phyloP scores from a whole-genome alignment of 164 flowering plant species.

The Platanus orientalis region DNA sequence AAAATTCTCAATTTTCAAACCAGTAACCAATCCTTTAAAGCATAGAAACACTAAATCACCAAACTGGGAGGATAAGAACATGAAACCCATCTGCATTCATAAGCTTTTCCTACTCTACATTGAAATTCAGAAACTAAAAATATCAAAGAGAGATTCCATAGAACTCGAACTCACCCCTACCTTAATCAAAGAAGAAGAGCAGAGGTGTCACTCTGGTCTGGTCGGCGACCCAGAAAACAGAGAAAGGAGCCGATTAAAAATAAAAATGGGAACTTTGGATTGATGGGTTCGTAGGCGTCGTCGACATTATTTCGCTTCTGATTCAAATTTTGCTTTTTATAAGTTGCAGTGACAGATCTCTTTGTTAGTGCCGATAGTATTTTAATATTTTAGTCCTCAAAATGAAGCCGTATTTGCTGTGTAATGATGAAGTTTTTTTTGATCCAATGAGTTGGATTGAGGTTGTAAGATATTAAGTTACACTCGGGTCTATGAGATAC shows the following conservation, averaged over 20 bases:
- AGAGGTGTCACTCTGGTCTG: neutral
- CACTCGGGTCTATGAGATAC: no score
- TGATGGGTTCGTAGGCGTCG: slow-evolving; percentile 39
- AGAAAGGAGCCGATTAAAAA: neutral
- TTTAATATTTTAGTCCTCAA: no score
- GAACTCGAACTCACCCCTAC: slow-evolving; percentile 17
- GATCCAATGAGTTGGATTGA: no score
- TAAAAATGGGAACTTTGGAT: neutral
- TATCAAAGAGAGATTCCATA: neutral
- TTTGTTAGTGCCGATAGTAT: no score
- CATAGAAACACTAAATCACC: neutral
- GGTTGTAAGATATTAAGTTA: no score
- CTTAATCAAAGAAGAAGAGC: slow-evolving; percentile 8
- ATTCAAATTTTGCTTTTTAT: neutral
- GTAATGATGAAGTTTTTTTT: no score
- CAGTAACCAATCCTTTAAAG: neutral
- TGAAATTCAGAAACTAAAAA: slow-evolving; percentile 6
- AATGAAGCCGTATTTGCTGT: no score
- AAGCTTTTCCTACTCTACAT: neutral
- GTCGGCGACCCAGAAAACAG: neutral
- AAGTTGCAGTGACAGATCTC: no score
- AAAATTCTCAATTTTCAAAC: neutral
- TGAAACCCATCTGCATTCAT: neutral
- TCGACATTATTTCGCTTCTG: neutral
- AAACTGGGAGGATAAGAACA: neutral